These are phyloP conservation scores for Candida qinlingensis DNA, from an alignment of 805 yeast genomes.

Conservation along the genomic window DNA sequence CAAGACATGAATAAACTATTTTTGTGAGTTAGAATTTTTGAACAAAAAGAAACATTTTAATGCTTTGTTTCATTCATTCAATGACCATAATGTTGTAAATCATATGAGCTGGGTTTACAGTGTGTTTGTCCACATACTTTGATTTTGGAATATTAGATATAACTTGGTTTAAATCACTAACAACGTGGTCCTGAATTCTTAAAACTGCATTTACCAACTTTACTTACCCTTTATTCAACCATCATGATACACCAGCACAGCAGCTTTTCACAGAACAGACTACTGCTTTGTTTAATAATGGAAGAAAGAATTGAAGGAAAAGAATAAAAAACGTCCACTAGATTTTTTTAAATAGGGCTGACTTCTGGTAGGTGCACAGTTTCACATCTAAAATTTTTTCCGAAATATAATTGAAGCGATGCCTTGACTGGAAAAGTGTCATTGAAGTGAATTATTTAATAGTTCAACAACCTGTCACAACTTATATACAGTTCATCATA, in stretches of 20 bases:
- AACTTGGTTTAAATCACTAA: slow-evolving; percentile 3
- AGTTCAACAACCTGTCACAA: neutral
- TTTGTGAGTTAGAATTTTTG: neutral
- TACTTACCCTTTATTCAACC: too few species aligned
- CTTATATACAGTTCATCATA: neutral
- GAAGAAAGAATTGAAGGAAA: too few species aligned
- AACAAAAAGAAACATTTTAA: neutral
- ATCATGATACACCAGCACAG: too few species aligned
- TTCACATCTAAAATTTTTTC: neutral
- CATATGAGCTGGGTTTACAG: slow-evolving; percentile 8
- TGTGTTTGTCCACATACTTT: slow-evolving; percentile 3
- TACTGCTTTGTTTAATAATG: too few species aligned
- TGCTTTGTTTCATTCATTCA: neutral
- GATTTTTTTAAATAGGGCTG: neutral
- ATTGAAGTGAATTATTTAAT: neutral
- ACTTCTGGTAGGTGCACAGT: neutral
- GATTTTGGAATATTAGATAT: neutral
- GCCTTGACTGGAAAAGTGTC: neutral
- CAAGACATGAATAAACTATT: too few species aligned
- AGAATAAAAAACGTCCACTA: too few species aligned
- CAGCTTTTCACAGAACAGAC: too few species aligned
- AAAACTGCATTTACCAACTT: too few species aligned
- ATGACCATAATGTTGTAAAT: neutral
- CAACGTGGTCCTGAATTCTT: neutral
- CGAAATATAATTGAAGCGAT: neutral